These are phyloP conservation scores for Penicillium angulare DNA, from an alignment of 495 filamentous ascomycete genomes.

Conservation along the genomic window DNA sequence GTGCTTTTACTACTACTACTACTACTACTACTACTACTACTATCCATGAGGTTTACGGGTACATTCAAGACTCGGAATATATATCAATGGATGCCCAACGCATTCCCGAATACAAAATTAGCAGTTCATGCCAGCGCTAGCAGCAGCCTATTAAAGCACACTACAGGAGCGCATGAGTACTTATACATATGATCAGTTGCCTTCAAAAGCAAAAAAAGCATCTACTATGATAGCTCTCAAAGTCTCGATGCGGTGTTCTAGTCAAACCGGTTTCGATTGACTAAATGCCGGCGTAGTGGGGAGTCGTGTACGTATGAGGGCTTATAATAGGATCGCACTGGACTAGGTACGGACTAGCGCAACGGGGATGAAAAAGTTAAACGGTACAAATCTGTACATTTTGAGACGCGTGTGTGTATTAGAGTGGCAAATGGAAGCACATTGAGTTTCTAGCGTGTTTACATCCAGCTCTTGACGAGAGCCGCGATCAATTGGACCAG, in stretches of 20 bases:
- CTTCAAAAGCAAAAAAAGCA: background rate
- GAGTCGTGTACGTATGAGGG: background rate
- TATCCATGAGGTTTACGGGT: too few species aligned
- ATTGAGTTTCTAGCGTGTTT: slow-evolving; percentile 5
- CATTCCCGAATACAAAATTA: background rate
- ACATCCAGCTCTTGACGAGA: background rate
- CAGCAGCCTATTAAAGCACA: background rate
- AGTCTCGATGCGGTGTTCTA: background rate
- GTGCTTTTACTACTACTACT: too few species aligned
- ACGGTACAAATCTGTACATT: slow-evolving; percentile 6
- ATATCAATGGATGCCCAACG: too few species aligned
- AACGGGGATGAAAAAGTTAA: slow-evolving; percentile 15
- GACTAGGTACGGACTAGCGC: slow-evolving; percentile 12
- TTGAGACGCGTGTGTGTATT: slow-evolving; percentile 7
- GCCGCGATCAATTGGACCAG: background rate
- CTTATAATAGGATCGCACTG: slow-evolving; percentile 13
- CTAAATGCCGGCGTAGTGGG: background rate
- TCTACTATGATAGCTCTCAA: too few species aligned
- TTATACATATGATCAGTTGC: background rate
- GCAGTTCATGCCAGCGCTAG: background rate
- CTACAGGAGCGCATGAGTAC: background rate
- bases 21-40: too few species aligned
- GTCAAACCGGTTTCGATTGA: background rate
- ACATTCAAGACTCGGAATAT: too few species aligned
- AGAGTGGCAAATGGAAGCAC: slow-evolving; percentile 2